Conservation (phyloP, 1,284 basidiomycete genomes). For the Cutaneotrichosporon dermatis region DNA sequence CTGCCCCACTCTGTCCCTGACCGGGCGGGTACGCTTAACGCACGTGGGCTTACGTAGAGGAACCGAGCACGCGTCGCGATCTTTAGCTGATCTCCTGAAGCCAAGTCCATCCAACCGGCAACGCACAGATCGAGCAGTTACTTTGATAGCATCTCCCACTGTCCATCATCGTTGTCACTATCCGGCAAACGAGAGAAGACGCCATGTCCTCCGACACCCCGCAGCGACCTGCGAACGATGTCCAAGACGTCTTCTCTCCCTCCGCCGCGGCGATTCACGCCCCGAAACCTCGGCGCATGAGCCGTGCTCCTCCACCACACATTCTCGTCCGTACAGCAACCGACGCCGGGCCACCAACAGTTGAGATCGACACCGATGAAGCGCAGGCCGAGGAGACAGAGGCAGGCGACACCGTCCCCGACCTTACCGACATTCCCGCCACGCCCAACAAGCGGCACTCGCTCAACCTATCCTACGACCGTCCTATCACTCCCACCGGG, state of each 20-base stretch:
- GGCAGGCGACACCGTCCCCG: slow-evolving; percentile 4
- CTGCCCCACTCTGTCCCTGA: too few species aligned
- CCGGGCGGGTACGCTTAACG: too few species aligned
- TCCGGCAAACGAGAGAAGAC: too few species aligned
- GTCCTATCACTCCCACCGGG: not conserved
- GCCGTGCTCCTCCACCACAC: slow-evolving; percentile 4
- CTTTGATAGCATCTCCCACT: too few species aligned
- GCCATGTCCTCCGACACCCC: not conserved
- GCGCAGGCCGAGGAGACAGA: not conserved
- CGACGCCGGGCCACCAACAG: not conserved
- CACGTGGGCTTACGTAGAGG: too few species aligned
- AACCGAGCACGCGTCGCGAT: too few species aligned
- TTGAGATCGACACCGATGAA: not conserved
- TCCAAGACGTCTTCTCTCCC: not conserved
- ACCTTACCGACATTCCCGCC: not conserved
- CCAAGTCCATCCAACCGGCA: too few species aligned
- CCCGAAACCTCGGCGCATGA: slow-evolving; percentile 1
- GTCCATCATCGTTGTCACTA: too few species aligned
- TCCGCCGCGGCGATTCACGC: not conserved
- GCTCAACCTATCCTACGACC: not conserved
- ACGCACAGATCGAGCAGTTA: too few species aligned
- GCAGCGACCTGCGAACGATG: not conserved
- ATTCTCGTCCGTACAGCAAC: slow-evolving; percentile 10
- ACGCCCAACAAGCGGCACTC: slow-evolving; percentile 1
- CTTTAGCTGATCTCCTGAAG: too few species aligned